These are phyloP conservation scores for Fusarium dimerum DNA, from an alignment of 2,329 filamentous ascomycete species.

Conservation along the genomic window DNA sequence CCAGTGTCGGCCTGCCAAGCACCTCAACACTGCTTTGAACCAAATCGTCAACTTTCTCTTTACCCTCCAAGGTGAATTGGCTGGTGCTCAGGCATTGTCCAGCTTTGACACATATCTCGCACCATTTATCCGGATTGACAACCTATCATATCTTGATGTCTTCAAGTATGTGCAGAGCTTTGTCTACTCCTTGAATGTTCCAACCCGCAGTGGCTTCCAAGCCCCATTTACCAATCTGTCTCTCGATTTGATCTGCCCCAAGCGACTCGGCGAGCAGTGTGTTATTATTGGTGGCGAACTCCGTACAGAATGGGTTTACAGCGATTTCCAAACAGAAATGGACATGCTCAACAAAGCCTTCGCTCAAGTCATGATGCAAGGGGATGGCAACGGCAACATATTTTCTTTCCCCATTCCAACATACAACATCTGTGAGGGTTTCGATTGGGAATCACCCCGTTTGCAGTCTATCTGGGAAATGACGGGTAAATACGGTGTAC, in stretches of 20 bases:
- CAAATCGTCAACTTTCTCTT: slow-evolving; percentile 29
- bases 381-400: slow-evolving; percentile 26
- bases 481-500: slow-evolving; percentile 28
- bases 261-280: slow-evolving; percentile 13
- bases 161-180: slow-evolving; percentile 27
- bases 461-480: slow-evolving; percentile 27
- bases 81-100: slow-evolving; percentile 21
- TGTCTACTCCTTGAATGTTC: slow-evolving; percentile 28
- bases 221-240: slow-evolving; percentile 27
- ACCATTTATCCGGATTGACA: slow-evolving; percentile 21
- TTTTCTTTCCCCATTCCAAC: slow-evolving; percentile 27
- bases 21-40: slow-evolving; percentile 27
- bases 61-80: slow-evolving; percentile 25
- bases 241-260: slow-evolving; percentile 21
- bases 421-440: slow-evolving; percentile 23
- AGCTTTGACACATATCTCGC: slow-evolving; percentile 28
- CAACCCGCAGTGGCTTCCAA: slow-evolving; percentile 26
- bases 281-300: slow-evolving; percentile 22
- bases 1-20: slow-evolving; percentile 24
- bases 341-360: slow-evolving; percentile 27
- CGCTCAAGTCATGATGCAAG: slow-evolving; percentile 28
- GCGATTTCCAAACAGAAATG: slow-evolving; percentile 28
- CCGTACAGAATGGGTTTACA: slow-evolving; percentile 18
- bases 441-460: slow-evolving; percentile 26
- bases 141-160: slow-evolving; percentile 18